Evolutionary conservation across 805 yeast genomes (phyloP), one percentile per base, ranked within the genome.

Genomic region (Yarrowia deformans): DNA sequence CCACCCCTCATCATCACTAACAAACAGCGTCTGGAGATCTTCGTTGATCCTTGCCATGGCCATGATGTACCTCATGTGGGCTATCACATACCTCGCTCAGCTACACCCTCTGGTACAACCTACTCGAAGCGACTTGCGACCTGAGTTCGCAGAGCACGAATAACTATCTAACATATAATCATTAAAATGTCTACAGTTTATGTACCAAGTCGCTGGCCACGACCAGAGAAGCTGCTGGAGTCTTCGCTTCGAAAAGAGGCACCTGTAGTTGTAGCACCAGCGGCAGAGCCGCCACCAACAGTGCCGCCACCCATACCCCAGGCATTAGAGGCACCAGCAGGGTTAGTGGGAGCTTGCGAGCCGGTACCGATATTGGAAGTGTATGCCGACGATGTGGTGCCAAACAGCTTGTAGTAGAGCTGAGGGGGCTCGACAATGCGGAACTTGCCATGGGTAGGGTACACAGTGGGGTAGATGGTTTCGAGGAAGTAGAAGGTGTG

Each of bases 101-200:
- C 82, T 93, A 70, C 97, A 93, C 79, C 98, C 98, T 8, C 83
- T 93, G 75, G 97, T 91, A 70, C 92, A 87, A 52, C 98, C 98
- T 50, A 90, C 90, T 78, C 87, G 98, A 75, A 87, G 96, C 1
- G 97, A 93, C 76, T 80, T 93, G 77, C 88, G 97, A 81, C 97
- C 96, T 10, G 97, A 93, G 78, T 86, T 74, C 70, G 83, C 84
- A 13, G 84, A 81, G 70, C 73, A 39, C 54, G 66, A 50, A 19
- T 61, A 55, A 63, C 43, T 43, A 18, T 40, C 48, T 64, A 49
- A 56, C 42, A 19, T 34, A 48, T 40, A 42, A 52, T 54, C 43
- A 46, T 40, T 29, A 16, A 45, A 54, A 58, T 67, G 58, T 56
- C 63, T 56, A 56, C 35, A 52, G 55, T 45, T 54, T 71, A 68